Base-by-base conservation (phyloP, 371 early-diverging fungal species). In the Mortierella sp. region DNA sequence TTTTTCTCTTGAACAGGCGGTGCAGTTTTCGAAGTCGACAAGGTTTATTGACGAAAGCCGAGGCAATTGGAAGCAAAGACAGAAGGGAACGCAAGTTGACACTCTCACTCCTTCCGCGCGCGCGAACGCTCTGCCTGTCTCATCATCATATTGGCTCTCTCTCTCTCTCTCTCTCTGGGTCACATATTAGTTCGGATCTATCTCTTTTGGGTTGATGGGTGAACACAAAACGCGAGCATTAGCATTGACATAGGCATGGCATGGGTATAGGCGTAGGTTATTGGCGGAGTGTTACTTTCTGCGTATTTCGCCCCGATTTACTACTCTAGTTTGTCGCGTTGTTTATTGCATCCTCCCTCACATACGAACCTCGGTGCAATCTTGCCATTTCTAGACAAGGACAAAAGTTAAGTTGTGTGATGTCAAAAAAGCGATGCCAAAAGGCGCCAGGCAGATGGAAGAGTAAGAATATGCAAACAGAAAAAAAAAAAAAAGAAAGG, bases 311-410 rank as follows among this genome's bases (percentile, higher is more conserved):
- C 51, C 56, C 7, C 8, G 11, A 35, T 56, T 56, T 56, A 10
- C 56, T 56, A 56, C 6, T n/a, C n/a, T 10, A 41, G 14, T 21
- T 10, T 24, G 68, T 24, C 43, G 68, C 32, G 7, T 29, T 60
- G 32, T 60, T 60, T 60, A 5, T 27, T 24, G 3, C 21, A 18
- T 65, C 32, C 18, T 38, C 32, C 18, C 18, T 68, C 51, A 51
- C 51, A 68, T 68, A 11, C 68, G 68, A 35, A 46, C 14, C 68
- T 68, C 68, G 68, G 68, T 38, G 68, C 35, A 38, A 35, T n/a
- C 56, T 27, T 24, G 24, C 56, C 56, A 27, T 56, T 27, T 56
- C 56, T n/a, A 27, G 56, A 56, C 51, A 51, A 51, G 18, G 4
- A 18, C 18, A 51, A 18, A 4, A 14, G 48, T 10, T 48, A 48